phyloP scores from a whole-genome alignment of 306 rosid genomes.

The Lupinus albus region DNA sequence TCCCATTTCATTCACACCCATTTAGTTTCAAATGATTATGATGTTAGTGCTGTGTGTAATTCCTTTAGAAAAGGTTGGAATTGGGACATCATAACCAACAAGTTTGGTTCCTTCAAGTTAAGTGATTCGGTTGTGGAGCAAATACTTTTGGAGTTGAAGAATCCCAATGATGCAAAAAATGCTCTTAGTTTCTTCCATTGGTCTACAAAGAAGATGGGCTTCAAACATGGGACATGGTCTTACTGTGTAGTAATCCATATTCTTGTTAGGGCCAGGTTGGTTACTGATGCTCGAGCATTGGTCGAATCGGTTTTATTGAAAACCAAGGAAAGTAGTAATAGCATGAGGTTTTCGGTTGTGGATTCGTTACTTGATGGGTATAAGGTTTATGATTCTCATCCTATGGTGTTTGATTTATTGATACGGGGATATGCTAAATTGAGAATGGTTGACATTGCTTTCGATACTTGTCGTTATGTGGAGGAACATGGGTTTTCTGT shows the following conservation, averaged over 20 bases:
- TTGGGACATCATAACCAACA: slow-evolving; percentile 59
- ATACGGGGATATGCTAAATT: slow-evolving; percentile 63
- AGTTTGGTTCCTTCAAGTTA: slow-evolving; percentile 46
- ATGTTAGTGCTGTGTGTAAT: slow-evolving; percentile 44
- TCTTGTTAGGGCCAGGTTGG: slow-evolving; percentile 54
- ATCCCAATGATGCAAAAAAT: slow-evolving; percentile 63
- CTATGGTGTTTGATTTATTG: slow-evolving; percentile 65
- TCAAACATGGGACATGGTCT: slow-evolving; percentile 56
- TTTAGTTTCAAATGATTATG: neutral
- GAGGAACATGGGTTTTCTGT: slow-evolving; percentile 54
- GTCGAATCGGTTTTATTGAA: slow-evolving; percentile 51
- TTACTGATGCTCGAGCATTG: slow-evolving; percentile 67
- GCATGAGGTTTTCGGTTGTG: slow-evolving; percentile 43
- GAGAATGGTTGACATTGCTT: slow-evolving; percentile 56
- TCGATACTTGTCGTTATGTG: slow-evolving; percentile 53
- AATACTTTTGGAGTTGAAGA: slow-evolving; percentile 53
- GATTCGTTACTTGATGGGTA: slow-evolving; percentile 60
- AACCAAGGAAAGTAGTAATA: slow-evolving; percentile 6
- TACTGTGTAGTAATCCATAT: slow-evolving; percentile 61
- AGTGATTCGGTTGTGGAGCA: slow-evolving; percentile 50
- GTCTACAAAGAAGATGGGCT: slow-evolving; percentile 51
- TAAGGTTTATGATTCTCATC: slow-evolving; percentile 47
- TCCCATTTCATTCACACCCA: slow-evolving; percentile 35
- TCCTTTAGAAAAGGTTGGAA: slow-evolving; percentile 54
- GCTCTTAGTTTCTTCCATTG: slow-evolving; percentile 86